phyloP scores from a whole-genome alignment of 371 early-diverging fungal species.

The Mucor lusitanicus region DNA sequence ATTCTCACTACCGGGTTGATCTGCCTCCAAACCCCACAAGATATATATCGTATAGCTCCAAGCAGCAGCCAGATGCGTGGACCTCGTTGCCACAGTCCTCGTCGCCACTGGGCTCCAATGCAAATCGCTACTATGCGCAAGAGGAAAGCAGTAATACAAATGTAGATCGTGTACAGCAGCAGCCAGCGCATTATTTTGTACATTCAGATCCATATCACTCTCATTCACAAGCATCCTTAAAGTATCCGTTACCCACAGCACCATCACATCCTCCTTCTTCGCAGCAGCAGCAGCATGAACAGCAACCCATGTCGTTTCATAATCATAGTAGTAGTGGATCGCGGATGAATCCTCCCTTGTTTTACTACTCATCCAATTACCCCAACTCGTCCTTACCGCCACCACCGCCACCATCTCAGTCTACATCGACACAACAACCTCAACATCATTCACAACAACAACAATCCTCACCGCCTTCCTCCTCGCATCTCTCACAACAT shows the following conservation, averaged over 20 bases:
- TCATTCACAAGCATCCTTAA: neutral
- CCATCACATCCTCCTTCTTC: neutral
- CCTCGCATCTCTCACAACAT: neutral
- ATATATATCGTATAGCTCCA: conserved; percentile 1
- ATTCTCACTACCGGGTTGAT: neutral
- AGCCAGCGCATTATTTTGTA: neutral
- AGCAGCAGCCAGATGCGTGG: conserved; percentile 1
- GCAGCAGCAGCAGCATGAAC: neutral
- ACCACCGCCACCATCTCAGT: neutral
- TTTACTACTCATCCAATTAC: neutral
- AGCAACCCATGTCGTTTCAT: neutral
- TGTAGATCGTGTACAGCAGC: neutral
- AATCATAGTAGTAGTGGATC: neutral
- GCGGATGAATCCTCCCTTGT: neutral
- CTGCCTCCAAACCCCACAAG: neutral
- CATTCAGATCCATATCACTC: neutral
- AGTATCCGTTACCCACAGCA: neutral
- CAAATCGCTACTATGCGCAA: neutral
- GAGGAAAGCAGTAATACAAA: neutral
- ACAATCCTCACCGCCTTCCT: neutral
- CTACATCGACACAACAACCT: neutral
- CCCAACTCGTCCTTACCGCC: neutral
- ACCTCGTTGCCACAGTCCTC: neutral
- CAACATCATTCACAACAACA: neutral
- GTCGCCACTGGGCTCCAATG: neutral